phyloP scores from a whole-genome alignment of 75 land plant species.

The Pinus tabuliformis region DNA sequence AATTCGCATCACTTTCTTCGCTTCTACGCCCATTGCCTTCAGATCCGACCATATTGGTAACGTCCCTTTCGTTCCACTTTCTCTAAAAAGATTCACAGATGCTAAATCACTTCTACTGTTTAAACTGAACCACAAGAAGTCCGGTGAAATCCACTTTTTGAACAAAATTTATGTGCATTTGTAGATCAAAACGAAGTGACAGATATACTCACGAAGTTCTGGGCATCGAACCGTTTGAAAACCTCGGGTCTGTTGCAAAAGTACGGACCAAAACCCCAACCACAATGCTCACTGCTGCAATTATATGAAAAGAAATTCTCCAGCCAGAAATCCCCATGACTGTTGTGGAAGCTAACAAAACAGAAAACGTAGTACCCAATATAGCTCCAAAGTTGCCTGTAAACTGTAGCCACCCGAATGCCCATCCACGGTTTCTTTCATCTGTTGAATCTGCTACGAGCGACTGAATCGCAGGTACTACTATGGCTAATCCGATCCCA shows the following conservation, averaged over 20 bases:
- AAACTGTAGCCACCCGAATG: slow-evolving; percentile 39
- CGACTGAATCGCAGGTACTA: slow-evolving; percentile 75
- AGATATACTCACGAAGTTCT: too few relatives aligned
- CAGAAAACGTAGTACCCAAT: slow-evolving; percentile 67
- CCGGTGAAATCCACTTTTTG: too few relatives aligned
- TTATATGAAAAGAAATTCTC: slow-evolving; percentile 73
- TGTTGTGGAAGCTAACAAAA: slow-evolving; percentile 53
- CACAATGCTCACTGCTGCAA: slow-evolving; percentile 56
- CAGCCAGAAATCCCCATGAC: slow-evolving; percentile 78
- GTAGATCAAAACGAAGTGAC: too few relatives aligned
- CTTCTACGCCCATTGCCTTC: slow-evolving; percentile 53
- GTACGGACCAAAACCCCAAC: slow-evolving; percentile 53
- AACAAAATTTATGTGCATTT: too few relatives aligned
- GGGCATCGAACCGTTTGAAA: neutral
- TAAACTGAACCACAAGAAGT: too few relatives aligned
- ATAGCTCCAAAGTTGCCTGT: slow-evolving; percentile 69
- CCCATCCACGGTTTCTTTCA: too few relatives aligned
- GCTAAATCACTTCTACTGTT: too few relatives aligned
- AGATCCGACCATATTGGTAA: slow-evolving; percentile 15
- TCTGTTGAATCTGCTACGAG: slow-evolving; percentile 41
- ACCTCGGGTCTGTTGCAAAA: slow-evolving; percentile 67
- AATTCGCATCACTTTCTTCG: too few relatives aligned
- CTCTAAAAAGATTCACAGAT: neutral
- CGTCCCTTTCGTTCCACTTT: neutral
- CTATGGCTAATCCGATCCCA: slow-evolving; percentile 83